Percentiles rank a stretch among this genome's conserved stretches.
phyloP scores from a whole-genome alignment of 306 rosid genomes.

The Quercus mongolica region DNA sequence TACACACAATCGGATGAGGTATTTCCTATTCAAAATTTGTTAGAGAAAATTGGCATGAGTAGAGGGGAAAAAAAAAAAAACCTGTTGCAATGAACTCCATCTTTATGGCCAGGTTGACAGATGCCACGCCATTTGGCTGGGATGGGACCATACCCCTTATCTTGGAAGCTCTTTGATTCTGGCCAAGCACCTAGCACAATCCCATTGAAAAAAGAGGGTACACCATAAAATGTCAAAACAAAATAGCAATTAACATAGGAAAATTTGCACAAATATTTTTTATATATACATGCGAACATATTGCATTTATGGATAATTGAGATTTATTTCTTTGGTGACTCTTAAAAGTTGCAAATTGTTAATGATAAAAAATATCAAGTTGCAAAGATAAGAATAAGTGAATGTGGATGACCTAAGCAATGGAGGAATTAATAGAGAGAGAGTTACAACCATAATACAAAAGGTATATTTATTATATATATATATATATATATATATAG shows the following conservation, averaged over 20 bases:
- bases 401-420: no score
- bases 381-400: no score
- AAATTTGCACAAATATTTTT: background rate
- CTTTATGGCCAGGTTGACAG: slow-evolving; percentile 37
- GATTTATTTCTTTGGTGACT: background rate
- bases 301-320: background rate
- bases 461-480: no score
- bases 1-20: background rate
- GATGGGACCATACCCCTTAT: slow-evolving; percentile 53
- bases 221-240: background rate
- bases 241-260: background rate
- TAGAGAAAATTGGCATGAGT: background rate
- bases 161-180: slow-evolving; percentile 64
- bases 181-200: slow-evolving; percentile 65
- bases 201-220: background rate
- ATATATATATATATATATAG: no score
- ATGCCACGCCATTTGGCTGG: slow-evolving; percentile 66
- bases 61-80: background rate
- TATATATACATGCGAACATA: background rate
- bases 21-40: background rate
- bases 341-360: no score
- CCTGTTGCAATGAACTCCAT: slow-evolving; percentile 55
- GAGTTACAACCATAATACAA: no score
- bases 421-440: no score
- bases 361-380: no score